Base-by-base conservation (phyloP, 257 asterid species). In the Capsicum baccatum region DNA sequence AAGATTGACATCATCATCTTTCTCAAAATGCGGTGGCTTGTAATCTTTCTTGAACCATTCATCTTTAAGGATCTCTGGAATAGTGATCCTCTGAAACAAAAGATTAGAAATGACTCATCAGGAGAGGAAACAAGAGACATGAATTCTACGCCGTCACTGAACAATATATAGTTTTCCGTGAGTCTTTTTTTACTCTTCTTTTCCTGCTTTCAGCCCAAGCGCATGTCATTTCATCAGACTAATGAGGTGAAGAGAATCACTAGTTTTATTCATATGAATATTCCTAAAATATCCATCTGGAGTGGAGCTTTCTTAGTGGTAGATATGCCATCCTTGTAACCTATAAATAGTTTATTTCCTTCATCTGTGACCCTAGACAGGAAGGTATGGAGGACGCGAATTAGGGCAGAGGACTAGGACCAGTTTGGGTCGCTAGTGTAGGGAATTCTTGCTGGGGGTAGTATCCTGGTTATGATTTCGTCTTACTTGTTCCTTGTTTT, bases 21-120 rank as follows among this genome's bases (percentile, higher is more conserved):
- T 89, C 85, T 89, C 90, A 91, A 94, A 94, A 37, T 80, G 86
- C 37, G 96, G 89, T 82, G 94, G 95, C 88, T 89, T 80, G 88
- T 92, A 93, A 83, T 91, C 94, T 90, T 89, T 91, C 89, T 91
- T 91, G 88, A 94, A 94, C 98, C 98, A 94, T 8, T 91, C 92
- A 85, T 94, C 87, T 87, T 86, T 93, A 80, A 92, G 89, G 84
- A 94, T 93, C 86, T 94, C 91, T 14, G 94, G 86, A 85, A 93
- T 90, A 66, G 88, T 90, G 42, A 94, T 92, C 80, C 97, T 86
- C 98, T 94, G 90, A 89, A 89, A 90, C 33, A 79, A 55, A 35
- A 85, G 79, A 74, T 73, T 9, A 44, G 26, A 83, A 21, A 76
- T 76, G 14, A 33, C 6, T 9, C 50, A 82, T 73, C 57, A 52